Percentiles rank a stretch among this genome's conserved stretches.
Evolutionary conservation across 352 stramenopile genomes (phyloP).

Genomic region (Chrysophaeum taylorii): DNA sequence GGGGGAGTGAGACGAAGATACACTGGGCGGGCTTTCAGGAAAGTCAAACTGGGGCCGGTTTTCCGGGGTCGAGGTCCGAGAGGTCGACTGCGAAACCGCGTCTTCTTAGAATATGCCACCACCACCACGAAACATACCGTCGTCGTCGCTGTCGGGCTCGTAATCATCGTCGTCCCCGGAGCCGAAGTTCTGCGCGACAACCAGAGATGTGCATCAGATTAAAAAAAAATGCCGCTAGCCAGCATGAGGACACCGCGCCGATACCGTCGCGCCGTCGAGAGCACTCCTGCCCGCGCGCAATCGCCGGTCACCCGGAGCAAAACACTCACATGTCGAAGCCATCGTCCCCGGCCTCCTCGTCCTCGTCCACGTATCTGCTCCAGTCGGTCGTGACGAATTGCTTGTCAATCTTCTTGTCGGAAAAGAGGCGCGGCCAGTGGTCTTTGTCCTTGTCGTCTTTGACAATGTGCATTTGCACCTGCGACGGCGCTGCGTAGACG

Average conservation of each 20-base stretch:
- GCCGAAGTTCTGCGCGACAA: not conserved
- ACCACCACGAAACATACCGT: too few species aligned
- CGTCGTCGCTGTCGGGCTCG: conserved; percentile 16
- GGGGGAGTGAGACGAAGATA: too few species aligned
- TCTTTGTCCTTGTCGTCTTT: not conserved
- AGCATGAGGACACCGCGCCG: not conserved
- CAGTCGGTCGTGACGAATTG: not conserved
- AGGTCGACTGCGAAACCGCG: too few species aligned
- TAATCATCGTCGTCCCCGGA: not conserved
- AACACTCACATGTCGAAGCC: conserved; percentile 13
- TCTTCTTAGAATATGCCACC: too few species aligned
- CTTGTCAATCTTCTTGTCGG: conserved; percentile 8
- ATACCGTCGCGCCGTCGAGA: not conserved
- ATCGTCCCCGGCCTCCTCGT: conserved; percentile 1
- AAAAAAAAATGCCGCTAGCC: too few species aligned
- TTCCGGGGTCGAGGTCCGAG: too few species aligned
- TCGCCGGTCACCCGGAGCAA: too few species aligned
- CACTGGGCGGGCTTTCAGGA: too few species aligned
- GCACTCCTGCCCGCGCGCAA: too few species aligned
- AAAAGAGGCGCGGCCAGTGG: not conserved
- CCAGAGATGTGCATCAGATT: not conserved
- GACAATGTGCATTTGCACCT: not conserved
- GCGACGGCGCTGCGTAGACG: not conserved
- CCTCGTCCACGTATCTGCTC: conserved; percentile 12
- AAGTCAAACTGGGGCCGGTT: too few species aligned